A percentile compares a stretch with the other conserved stretches of the same genome.
Conservation (phyloP, 768 basidiomycete species). For the Goffeauzyma gilvescens region DNA sequence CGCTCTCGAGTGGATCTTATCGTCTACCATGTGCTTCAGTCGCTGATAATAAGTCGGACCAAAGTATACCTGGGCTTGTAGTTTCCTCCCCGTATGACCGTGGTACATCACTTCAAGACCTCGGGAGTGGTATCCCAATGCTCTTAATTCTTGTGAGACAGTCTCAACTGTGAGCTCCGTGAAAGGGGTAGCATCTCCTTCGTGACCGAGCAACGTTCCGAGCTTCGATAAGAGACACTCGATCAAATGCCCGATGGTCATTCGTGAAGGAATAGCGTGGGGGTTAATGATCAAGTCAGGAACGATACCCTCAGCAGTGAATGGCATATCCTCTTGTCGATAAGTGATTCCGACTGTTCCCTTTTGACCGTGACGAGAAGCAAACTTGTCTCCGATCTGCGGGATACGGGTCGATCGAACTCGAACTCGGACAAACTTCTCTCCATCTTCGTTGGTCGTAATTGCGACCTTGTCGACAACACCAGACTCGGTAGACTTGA, state of each 20-base stretch:
- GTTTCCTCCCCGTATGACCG: conserved; percentile 91
- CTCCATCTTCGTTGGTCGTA: conserved; percentile 85
- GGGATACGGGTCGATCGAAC: conserved; percentile 89
- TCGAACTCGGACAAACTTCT: conserved; percentile 96
- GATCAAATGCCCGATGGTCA: conserved; percentile 99
- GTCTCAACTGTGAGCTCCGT: conserved; percentile 93
- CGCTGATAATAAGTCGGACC: conserved; percentile 98
- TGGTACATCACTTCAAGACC: conserved; percentile 98
- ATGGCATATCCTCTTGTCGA: conserved; percentile 99
- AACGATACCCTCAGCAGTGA: conserved; percentile 86
- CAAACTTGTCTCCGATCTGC: conserved; percentile 97
- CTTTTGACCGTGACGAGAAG: conserved; percentile 97
- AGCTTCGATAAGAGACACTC: conserved; percentile 94
- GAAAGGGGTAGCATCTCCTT: conserved; percentile 97
- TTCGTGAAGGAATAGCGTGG: conserved; percentile 97
- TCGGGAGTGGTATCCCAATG: conserved; percentile 88
- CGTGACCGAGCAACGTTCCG: conserved; percentile 83
- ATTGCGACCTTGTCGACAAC: conserved; percentile 94
- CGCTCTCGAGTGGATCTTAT: conserved; percentile 97
- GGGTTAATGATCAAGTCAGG: conserved; percentile 98
- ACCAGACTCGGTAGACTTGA: conserved; percentile 95
- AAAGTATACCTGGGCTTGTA: conserved; percentile 94
- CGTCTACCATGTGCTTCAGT: conserved; percentile 98
- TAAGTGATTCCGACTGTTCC: conserved; percentile 99
- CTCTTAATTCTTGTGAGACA: conserved; percentile 74